phyloP scores from a whole-genome alignment of 2,329 filamentous ascomycete species.

The Fusarium illudens region DNA sequence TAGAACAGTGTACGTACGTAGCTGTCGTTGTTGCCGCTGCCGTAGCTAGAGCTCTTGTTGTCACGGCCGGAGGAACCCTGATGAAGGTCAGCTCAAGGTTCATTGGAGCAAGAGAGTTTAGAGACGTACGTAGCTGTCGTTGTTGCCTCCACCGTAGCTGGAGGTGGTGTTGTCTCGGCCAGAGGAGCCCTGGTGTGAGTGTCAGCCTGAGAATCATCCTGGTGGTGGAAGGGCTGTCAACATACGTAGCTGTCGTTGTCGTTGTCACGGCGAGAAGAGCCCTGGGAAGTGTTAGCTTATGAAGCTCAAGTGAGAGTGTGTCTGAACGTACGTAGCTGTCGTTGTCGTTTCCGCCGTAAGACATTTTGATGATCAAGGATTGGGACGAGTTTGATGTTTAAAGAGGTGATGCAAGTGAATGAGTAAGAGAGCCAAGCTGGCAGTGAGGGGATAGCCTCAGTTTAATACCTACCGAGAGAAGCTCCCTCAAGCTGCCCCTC shows the following conservation, averaged over 20 bases:
- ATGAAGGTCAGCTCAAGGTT: too few relatives aligned
- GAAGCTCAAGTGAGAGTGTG: background rate
- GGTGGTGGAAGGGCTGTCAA: background rate
- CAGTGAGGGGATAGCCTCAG: constrained; percentile 21
- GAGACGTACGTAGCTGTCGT: background rate
- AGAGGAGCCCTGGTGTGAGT: constrained; percentile 18
- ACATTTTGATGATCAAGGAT: constrained; percentile 49
- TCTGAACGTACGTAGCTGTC: constrained; percentile 19
- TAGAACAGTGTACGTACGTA: too few relatives aligned
- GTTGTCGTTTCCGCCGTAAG: constrained; percentile 56
- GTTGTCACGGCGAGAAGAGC: constrained; percentile 30
- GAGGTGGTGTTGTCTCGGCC: constrained; percentile 15
- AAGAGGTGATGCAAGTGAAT: constrained; percentile 5
- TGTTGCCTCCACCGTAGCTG: background rate
- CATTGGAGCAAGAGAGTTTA: too few relatives aligned
- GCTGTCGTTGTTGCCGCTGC: too few relatives aligned
- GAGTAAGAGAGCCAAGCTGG: background rate
- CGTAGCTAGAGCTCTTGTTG: too few relatives aligned
- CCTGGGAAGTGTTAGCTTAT: constrained; percentile 15
- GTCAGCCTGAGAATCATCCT: background rate
- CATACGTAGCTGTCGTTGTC: constrained; percentile 5
- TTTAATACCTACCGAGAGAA: constrained; percentile 31
- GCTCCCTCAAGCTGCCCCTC: constrained; percentile 18
- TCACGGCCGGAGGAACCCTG: too few relatives aligned
- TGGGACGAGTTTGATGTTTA: constrained; percentile 3